Evolutionary conservation across 495 filamentous ascomycete genomes (phyloP), one percentile per base, ranked within the genome.

Genomic region (Hypoxylon cercidicola): DNA sequence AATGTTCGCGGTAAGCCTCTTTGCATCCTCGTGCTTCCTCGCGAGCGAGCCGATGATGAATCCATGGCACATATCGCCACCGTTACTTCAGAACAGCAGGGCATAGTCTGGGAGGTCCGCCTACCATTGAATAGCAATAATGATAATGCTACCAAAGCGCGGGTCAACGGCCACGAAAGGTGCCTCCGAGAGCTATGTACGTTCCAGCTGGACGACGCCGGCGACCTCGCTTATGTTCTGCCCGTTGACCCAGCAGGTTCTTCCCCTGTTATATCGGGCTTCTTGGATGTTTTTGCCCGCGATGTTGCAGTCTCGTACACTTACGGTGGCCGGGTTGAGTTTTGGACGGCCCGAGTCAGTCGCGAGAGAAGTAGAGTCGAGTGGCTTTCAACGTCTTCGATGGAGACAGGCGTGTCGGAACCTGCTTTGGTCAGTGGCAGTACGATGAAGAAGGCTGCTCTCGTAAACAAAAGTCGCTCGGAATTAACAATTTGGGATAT

Each of bases 401-500:
- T 96, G 54, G 90, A 96, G 58, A 97, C 94, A 0, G 87, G 89
- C 12, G 85, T 97, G 13, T 68, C 72, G 7, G 85, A 89, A 48
- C 90, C 89, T 28, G 89, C 90, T 0, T 81, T 97, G 12, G 91
- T 89, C 18, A 96, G 92, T 72, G 92, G 90, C 10, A 97, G 89
- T 72, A 92, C 88, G 13, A 90, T 93, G 64, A 87, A 92, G 55
- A 98, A 95, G 74, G 90, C 91, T 18, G 93, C 93, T 3, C 76
- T 97, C 4, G 91, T 96, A 37, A 89, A 93, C 71, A 75, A 86
- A 7, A 77, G 80, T 18, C 85, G 87, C 48, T 92, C 89, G n/a
- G 85, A 87, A 49, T 74, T 98, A 56, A 95, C 92, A 0, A 96
- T 98, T 53, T 98, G 94, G 94, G 93, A 96, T 72, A 90, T 90